Conservation (phyloP, 495 filamentous ascomycete genomes). For the Penicillium salamii region DNA sequence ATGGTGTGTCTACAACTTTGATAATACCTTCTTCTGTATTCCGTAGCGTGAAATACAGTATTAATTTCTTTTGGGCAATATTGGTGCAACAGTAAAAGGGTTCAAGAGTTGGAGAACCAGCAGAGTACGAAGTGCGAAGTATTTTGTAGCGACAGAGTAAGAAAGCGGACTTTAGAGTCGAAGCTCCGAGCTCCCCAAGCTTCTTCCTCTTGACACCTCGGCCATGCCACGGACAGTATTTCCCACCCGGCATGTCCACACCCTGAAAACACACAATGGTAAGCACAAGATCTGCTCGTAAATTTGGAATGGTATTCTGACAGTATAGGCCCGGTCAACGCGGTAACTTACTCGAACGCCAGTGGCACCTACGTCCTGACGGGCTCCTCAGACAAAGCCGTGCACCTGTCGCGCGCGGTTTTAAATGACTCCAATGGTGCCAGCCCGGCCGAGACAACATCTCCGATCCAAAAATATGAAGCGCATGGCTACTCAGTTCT, state of each 20-base stretch:
- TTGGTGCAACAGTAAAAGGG: not conserved
- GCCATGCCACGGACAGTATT: constrained; percentile 36
- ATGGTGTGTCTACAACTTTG: constrained; percentile 48
- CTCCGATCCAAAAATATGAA: constrained; percentile 79
- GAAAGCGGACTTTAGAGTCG: not conserved
- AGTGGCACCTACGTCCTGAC: constrained; percentile 63
- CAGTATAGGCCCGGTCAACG: constrained; percentile 36
- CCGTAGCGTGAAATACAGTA: constrained; percentile 36
- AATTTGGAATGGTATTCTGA: not conserved
- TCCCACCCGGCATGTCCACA: constrained; percentile 36
- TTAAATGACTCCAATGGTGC: constrained; percentile 35
- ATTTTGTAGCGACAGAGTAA: too few relatives aligned
- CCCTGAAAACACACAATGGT: constrained; percentile 49
- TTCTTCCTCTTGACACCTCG: constrained; percentile 1
- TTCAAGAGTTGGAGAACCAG: too few relatives aligned
- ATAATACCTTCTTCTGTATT: constrained; percentile 48
- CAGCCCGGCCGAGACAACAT: constrained; percentile 35
- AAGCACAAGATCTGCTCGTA: not conserved
- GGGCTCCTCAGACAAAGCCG: constrained; percentile 78
- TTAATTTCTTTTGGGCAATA: constrained; percentile 16
- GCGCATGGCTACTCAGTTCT: constrained; percentile 91
- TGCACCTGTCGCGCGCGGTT: constrained; percentile 74
- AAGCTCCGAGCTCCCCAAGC: constrained; percentile 10
- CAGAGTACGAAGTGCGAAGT: too few relatives aligned
- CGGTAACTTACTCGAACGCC: constrained; percentile 39